Evolutionary conservation across 1,284 basidiomycete species (phyloP).

Genomic region (Fistulina hepatica): DNA sequence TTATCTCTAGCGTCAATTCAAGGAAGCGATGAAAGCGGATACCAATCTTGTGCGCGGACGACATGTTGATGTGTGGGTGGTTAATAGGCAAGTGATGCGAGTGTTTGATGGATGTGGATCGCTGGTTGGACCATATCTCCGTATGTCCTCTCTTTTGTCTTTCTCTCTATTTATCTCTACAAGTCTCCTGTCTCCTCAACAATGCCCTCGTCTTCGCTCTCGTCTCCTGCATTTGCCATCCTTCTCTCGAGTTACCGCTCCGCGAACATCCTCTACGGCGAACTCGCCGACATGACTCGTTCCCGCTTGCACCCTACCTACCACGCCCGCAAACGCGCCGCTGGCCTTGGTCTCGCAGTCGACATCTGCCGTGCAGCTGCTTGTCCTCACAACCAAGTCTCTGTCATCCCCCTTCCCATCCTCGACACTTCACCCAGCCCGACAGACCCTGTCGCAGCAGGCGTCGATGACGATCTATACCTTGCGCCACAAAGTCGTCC

Average conservation of each 20-base stretch:
- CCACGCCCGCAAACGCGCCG: conserved; percentile 36
- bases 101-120: background rate
- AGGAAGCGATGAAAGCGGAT: conserved; percentile 8
- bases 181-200: conserved; percentile 6
- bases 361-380: conserved; percentile 31
- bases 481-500: too few species aligned
- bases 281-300: conserved; percentile 28
- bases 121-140: background rate
- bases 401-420: conserved; percentile 31
- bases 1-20: conserved; percentile 1
- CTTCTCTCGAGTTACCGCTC: conserved; percentile 30
- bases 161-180: conserved; percentile 5
- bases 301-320: conserved; percentile 23
- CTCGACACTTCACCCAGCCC: conserved; percentile 21
- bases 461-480: too few species aligned
- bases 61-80: conserved; percentile 2
- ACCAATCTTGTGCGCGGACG: conserved; percentile 28
- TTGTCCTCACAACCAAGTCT: conserved; percentile 28
- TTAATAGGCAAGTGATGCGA: background rate
- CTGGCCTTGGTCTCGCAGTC: conserved; percentile 30
- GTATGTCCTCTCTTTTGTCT: conserved; percentile 7
- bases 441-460: too few species aligned
- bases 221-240: conserved; percentile 22
- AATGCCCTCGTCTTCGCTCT: conserved; percentile 18
- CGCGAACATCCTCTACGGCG: conserved; percentile 30